Conservation (phyloP, 1,139 yeast genomes). For the Candida sanyaensis region DNA sequence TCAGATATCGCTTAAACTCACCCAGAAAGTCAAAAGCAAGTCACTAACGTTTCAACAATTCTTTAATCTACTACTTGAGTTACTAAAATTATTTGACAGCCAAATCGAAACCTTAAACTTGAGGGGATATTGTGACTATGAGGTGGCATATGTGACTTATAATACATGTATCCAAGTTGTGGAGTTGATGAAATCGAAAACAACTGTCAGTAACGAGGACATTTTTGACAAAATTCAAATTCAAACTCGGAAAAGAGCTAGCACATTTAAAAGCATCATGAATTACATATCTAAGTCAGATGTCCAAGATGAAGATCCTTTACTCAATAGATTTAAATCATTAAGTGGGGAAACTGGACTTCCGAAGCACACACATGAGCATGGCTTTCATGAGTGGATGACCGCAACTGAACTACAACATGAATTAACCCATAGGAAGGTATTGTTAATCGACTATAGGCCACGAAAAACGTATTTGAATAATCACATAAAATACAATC, state of each 20-base stretch:
- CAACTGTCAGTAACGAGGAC: conserved; percentile 18
- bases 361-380: neutral
- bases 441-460: conserved; percentile 68
- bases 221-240: conserved; percentile 22
- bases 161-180: conserved; percentile 14
- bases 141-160: conserved; percentile 35
- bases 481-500: conserved; percentile 57
- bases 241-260: conserved; percentile 23
- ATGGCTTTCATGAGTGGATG: conserved; percentile 4
- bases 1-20: conserved; percentile 2
- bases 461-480: conserved; percentile 56
- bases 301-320: conserved; percentile 19
- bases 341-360: conserved; percentile 8
- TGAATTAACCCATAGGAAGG: conserved; percentile 3
- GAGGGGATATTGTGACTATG: conserved; percentile 41
- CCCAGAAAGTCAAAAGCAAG: neutral
- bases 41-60: conserved; percentile 6
- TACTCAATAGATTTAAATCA: conserved; percentile 22
- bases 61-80: conserved; percentile 23
- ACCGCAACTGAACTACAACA: conserved; percentile 9
- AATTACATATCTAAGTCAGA: neutral
- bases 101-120: conserved; percentile 28
- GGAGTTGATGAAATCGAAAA: conserved; percentile 13
- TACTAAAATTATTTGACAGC: conserved; percentile 37
- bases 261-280: conserved; percentile 12